Evolutionary conservation across 2,329 filamentous ascomycete species (phyloP).

Genomic region (Fusarium sp.): DNA sequence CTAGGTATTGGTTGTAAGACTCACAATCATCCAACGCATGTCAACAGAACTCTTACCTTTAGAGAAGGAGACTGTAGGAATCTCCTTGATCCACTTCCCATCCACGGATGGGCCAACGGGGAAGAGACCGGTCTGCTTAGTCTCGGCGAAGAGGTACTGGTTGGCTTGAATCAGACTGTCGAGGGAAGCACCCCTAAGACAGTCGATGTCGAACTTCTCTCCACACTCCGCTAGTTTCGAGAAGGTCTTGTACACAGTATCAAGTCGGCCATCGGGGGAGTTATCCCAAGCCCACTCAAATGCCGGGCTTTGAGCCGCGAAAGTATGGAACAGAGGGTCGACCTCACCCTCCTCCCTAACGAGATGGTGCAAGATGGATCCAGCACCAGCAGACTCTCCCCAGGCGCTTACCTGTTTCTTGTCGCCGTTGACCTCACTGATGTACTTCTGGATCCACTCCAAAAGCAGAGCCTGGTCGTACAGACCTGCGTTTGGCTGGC

Average conservation of each 20-base stretch:
- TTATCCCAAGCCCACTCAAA: constrained; percentile 39
- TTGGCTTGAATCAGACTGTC: constrained; percentile 18
- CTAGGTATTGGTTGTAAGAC: not conserved
- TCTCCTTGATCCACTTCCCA: constrained; percentile 18
- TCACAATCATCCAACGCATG: not conserved
- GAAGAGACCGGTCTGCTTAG: constrained; percentile 32
- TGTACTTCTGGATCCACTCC: constrained; percentile 65
- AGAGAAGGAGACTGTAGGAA: constrained; percentile 20
- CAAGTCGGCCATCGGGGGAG: constrained; percentile 16
- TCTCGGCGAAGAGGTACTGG: constrained; percentile 9
- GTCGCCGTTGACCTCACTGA: constrained; percentile 64
- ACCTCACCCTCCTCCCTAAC: not conserved
- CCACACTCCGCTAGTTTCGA: constrained; percentile 7
- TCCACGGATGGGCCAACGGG: constrained; percentile 34
- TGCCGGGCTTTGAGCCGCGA: constrained; percentile 21
- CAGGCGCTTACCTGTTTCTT: constrained; percentile 62
- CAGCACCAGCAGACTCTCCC: constrained; percentile 67
- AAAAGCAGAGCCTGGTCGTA: constrained; percentile 63
- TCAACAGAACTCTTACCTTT: not conserved
- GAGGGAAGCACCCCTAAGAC: not conserved
- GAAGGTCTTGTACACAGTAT: constrained; percentile 23
- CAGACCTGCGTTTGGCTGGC: constrained; percentile 60
- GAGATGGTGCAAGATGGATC: constrained; percentile 66
- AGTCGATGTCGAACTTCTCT: constrained; percentile 20
- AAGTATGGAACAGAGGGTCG: not conserved